These are phyloP conservation scores for Aspergillus funiculosus DNA, from an alignment of 495 filamentous ascomycete species.

Conservation along the genomic window DNA sequence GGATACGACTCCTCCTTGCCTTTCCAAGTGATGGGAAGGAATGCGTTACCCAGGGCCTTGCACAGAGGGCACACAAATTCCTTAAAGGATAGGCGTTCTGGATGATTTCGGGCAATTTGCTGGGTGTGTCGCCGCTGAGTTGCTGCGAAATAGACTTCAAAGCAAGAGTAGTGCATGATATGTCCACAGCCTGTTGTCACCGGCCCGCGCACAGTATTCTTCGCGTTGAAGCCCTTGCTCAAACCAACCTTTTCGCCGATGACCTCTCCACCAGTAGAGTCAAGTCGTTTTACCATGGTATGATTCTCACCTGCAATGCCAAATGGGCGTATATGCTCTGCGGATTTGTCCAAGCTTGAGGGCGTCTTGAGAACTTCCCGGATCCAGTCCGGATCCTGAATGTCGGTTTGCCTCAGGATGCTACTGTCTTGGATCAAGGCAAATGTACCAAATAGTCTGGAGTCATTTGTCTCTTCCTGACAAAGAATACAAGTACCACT, in stretches of 20 bases:
- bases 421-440: slow-evolving; percentile 81
- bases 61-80: slow-evolving; percentile 98
- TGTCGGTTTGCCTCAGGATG: slow-evolving; percentile 79
- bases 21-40: slow-evolving; percentile 94
- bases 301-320: slow-evolving; percentile 85
- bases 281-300: slow-evolving; percentile 65
- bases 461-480: slow-evolving; percentile 91
- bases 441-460: slow-evolving; percentile 84
- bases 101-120: slow-evolving; percentile 89
- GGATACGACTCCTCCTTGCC: slow-evolving; percentile 78
- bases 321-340: slow-evolving; percentile 76
- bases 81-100: slow-evolving; percentile 65
- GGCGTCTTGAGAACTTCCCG: slow-evolving; percentile 75
- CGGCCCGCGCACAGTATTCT: slow-evolving; percentile 62
- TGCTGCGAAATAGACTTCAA: slow-evolving; percentile 80
- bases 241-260: slow-evolving; percentile 71
- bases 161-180: slow-evolving; percentile 97
- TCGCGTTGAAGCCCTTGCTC: slow-evolving; percentile 78
- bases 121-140: slow-evolving; percentile 76
- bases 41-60: slow-evolving; percentile 93
- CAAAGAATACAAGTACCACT: slow-evolving; percentile 91
- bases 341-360: slow-evolving; percentile 72
- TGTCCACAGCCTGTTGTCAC: slow-evolving; percentile 91
- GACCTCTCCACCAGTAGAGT: slow-evolving; percentile 62
- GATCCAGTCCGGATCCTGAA: slow-evolving; percentile 75